These are phyloP conservation scores for Vanilla planifolia DNA, from an alignment of 106 monocot genomes.

Conservation along the genomic window DNA sequence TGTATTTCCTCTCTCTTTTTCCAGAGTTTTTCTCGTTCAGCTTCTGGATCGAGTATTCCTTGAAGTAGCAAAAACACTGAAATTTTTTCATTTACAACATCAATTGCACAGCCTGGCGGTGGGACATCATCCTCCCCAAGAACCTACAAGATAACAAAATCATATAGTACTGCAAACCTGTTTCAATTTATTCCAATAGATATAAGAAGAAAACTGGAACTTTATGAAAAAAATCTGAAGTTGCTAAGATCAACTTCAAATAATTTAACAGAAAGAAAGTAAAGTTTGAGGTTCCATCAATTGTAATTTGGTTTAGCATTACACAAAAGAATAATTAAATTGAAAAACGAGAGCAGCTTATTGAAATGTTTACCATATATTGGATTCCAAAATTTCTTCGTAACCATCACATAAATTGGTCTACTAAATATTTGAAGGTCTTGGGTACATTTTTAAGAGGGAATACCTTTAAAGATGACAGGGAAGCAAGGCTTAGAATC, in stretches of 20 bases:
- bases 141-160: conserved; percentile 37
- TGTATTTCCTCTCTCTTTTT: conserved; percentile 72
- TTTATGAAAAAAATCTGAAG: neutral
- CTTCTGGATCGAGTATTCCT: conserved; percentile 60
- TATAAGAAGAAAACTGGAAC: too few species aligned
- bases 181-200: neutral
- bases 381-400: too few species aligned
- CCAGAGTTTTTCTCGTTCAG: conserved; percentile 63
- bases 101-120: conserved; percentile 50
- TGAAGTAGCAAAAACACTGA: conserved; percentile 60
- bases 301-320: neutral
- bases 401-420: neutral
- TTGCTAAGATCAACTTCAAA: too few species aligned
- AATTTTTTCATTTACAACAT: conserved; percentile 57
- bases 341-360: neutral
- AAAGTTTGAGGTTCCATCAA: neutral
- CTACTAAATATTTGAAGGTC: neutral
- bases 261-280: neutral
- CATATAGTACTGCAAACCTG: too few species aligned
- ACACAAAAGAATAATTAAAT: neutral
- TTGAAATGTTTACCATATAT: too few species aligned
- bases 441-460: neutral
- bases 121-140: conserved; percentile 23
- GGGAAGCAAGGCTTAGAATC: conserved; percentile 74
- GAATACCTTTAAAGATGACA: conserved; percentile 77